These are phyloP conservation scores for Raffaelea arxii DNA, from an alignment of 2,329 filamentous ascomycete species.

Conservation along the genomic window DNA sequence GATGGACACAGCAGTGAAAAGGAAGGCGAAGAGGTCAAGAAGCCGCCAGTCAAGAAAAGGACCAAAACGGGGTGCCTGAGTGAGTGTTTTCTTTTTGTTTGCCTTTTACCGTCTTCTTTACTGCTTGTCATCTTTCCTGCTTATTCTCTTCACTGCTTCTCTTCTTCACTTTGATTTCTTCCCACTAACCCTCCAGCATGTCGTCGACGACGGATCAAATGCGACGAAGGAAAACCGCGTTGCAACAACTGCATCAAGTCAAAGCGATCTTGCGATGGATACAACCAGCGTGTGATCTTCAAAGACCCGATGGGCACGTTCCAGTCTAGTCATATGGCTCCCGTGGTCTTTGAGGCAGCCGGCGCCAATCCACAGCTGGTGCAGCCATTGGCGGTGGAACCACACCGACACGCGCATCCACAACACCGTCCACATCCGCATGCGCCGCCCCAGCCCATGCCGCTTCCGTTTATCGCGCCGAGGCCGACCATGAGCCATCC, in stretches of 20 bases:
- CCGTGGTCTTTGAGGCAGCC: slow-evolving; percentile 34
- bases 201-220: slow-evolving; percentile 91
- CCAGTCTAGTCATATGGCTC: slow-evolving; percentile 35
- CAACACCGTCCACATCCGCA: no score
- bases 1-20: no score
- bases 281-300: slow-evolving; percentile 72
- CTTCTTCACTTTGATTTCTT: slow-evolving; percentile 13
- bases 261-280: slow-evolving; percentile 74
- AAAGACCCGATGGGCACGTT: slow-evolving; percentile 59
- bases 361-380: slow-evolving; percentile 31
- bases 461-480: slow-evolving; percentile 39
- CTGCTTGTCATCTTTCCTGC: slow-evolving; percentile 1
- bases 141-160: slow-evolving; percentile 11
- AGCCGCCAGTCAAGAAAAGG: slow-evolving; percentile 49
- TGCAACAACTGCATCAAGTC: slow-evolving; percentile 83
- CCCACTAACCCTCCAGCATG: no score
- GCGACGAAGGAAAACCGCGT: slow-evolving; percentile 76
- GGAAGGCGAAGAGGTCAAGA: not conserved
- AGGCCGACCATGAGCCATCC: slow-evolving; percentile 27
- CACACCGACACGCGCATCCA: no score
- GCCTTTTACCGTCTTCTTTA: slow-evolving; percentile 2
- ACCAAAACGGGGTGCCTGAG: slow-evolving; percentile 92
- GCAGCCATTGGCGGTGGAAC: no score
- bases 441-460: slow-evolving; percentile 23
- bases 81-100: slow-evolving; percentile 33